Evolutionary conservation across 1,284 basidiomycete species (phyloP).

Genomic region (Termitomyces sp.): DNA sequence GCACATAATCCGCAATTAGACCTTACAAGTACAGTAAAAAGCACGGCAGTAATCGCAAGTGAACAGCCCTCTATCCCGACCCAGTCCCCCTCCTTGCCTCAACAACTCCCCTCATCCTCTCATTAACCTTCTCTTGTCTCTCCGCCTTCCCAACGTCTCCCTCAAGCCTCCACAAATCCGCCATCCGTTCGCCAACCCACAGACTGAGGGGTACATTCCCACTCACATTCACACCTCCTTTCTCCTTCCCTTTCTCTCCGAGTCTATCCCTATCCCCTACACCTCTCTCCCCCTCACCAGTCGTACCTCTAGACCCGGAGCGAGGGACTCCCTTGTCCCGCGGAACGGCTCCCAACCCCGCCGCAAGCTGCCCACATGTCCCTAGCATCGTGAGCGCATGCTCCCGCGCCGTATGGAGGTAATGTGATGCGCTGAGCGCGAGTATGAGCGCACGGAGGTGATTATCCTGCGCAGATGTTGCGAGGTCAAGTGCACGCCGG

Average conservation of each 20-base stretch:
- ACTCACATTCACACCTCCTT: constrained; percentile 20
- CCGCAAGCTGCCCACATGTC: constrained; percentile 62
- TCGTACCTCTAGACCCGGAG: not conserved
- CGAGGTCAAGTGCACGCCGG: constrained; percentile 51
- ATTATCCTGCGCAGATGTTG: constrained; percentile 58
- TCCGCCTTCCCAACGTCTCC: constrained; percentile 40
- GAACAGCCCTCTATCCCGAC: not conserved
- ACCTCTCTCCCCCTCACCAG: constrained; percentile 1
- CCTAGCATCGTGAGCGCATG: constrained; percentile 60
- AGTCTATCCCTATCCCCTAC: not conserved
- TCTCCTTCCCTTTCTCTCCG: not conserved
- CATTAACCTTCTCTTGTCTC: constrained; percentile 34
- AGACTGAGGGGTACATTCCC: constrained; percentile 62
- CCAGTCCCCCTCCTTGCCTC: not conserved
- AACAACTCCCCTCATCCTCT: constrained; percentile 26
- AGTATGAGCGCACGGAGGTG: constrained; percentile 64
- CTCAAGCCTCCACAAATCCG: constrained; percentile 50
- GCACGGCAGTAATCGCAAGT: not conserved
- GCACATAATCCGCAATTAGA: not conserved
- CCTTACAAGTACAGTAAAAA: not conserved
- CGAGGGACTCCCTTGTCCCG: constrained; percentile 10
- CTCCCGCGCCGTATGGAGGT: constrained; percentile 61
- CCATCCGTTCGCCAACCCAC: constrained; percentile 61
- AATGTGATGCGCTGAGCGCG: constrained; percentile 62
- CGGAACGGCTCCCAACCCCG: constrained; percentile 58